phyloP scores from a whole-genome alignment of 2,329 filamentous ascomycete species.

The Botrytis pseudocinerea region DNA sequence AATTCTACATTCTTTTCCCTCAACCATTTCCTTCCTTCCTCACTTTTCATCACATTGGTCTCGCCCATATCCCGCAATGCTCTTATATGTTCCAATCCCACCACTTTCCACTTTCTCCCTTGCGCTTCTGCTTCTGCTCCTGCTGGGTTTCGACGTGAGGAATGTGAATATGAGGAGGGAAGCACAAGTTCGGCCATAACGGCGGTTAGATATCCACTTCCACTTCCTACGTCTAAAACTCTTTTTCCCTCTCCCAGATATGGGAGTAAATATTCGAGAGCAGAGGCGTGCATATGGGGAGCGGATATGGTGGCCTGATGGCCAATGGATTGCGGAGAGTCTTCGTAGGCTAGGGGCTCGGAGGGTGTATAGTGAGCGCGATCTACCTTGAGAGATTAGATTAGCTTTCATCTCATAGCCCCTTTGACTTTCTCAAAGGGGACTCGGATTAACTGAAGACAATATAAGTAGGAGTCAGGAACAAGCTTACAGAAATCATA shows the following conservation, averaged over 20 bases:
- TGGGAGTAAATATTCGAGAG: slow-evolving; percentile 61
- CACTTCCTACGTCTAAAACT: slow-evolving; percentile 73
- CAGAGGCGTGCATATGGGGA: slow-evolving; percentile 71
- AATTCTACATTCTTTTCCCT: slow-evolving; percentile 67
- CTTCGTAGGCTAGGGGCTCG: slow-evolving; percentile 69
- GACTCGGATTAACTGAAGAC: slow-evolving; percentile 14
- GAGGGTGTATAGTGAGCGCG: slow-evolving; percentile 78
- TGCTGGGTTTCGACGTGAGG: neutral
- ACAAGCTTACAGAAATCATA: slow-evolving; percentile 64
- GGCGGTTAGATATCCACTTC: slow-evolving; percentile 83
- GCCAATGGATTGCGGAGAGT: slow-evolving; percentile 69
- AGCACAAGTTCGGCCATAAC: slow-evolving; percentile 67
- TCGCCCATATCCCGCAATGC: slow-evolving; percentile 63
- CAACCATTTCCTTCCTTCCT: slow-evolving; percentile 60
- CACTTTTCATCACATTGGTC: slow-evolving; percentile 64
- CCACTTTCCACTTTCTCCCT: slow-evolving; percentile 48
- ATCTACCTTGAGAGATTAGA: slow-evolving; percentile 65
- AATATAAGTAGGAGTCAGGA: slow-evolving; percentile 12
- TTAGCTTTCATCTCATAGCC: slow-evolving; percentile 19
- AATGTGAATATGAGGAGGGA: neutral
- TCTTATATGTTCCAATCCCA: slow-evolving; percentile 74
- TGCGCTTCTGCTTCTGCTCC: neutral
- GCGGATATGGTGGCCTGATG: slow-evolving; percentile 69
- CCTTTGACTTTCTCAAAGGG: neutral
- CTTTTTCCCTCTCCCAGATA: slow-evolving; percentile 53